Base-by-base conservation (phyloP, 352 stramenopile species). In the Thraustochytrium striatum region DNA sequence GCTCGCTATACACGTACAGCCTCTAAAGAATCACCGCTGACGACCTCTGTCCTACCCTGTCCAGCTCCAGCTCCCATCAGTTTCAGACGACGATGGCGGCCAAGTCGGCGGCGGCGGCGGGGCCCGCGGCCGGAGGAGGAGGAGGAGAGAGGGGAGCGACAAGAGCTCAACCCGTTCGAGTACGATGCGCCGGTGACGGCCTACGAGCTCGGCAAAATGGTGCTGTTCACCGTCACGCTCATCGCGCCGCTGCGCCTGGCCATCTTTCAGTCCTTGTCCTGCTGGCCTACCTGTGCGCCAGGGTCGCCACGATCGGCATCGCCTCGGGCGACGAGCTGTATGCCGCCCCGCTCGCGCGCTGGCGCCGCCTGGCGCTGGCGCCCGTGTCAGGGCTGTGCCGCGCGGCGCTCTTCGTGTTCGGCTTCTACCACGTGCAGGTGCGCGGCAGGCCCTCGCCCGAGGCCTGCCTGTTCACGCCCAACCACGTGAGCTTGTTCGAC, bases 351-450 rank as follows among this genome's bases (percentile, higher is more conserved):
- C 30, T 80, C 1, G 28, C 55, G 28, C 32, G 70, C 16, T 75
- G 41, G 38, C 38, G 70, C 28, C 38, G 55, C 32, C n/a, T 80
- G 2, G 32, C 36, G 16, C 38, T 80, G 0, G 21, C 53, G 11
- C 58, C 70, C 7, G 47, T 80, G 11, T 59, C 53, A 21, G 30
- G 36, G n/a, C 38, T 70, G 19, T 41, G 53, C 53, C 70, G 70
- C 28, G 70, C 58, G 57, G 47, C 47, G 33, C 55, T 80, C 41
- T 80, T 80, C 35, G 32, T 81, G 21, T 35, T 80, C 11, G 70
- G 70, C 16, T 80, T 80, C 61, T 80, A 80, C 57, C 55, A 75
- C 39, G 58, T 80, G n/a, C 35, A 80, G 33, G 58, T 80, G 19
- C 19, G 36, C 21, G 70, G 70, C 11, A n/a, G 5, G 50, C 43